These are phyloP conservation scores for Gracilaria gracilis DNA, from an alignment of 23 red algal genomes.

Conservation along the genomic window DNA sequence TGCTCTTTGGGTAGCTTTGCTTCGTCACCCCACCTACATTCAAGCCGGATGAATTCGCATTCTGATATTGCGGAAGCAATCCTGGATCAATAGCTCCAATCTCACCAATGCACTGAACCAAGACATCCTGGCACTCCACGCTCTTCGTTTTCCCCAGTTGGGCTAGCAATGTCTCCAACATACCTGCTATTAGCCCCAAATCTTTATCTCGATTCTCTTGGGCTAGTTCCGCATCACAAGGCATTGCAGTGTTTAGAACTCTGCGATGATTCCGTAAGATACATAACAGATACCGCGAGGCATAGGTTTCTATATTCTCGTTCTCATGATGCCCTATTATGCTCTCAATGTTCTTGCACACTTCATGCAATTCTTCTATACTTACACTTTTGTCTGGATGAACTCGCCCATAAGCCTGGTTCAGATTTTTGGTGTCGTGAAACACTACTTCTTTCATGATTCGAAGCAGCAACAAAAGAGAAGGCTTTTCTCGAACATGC, in stretches of 20 bases:
- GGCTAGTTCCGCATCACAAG: background rate
- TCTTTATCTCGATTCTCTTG: background rate
- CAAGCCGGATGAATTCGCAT: background rate
- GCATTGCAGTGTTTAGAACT: background rate
- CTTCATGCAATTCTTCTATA: conserved; percentile 13
- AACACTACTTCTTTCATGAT: conserved; percentile 42
- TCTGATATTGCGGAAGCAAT: background rate
- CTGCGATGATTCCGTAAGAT: conserved; percentile 30
- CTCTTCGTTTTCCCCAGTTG: conserved; percentile 57
- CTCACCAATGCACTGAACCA: conserved; percentile 76
- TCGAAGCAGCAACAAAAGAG: conserved; percentile 58
- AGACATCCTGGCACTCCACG: conserved; percentile 46
- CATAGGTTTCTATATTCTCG: conserved; percentile 35
- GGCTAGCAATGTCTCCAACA: conserved; percentile 34
- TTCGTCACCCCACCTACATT: background rate
- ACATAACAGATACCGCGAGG: conserved; percentile 33
- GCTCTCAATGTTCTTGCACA: conserved; percentile 40
- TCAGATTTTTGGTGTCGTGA: background rate
- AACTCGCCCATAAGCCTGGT: background rate
- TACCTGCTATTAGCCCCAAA: background rate
- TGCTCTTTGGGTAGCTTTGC: conserved; percentile 21
- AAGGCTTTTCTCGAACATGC: conserved; percentile 22
- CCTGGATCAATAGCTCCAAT: conserved; percentile 86
- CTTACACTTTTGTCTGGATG: conserved; percentile 4
- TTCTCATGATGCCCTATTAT: conserved; percentile 59